phyloP scores from a whole-genome alignment of 805 yeast species.

The Kodamaea sagamina region DNA sequence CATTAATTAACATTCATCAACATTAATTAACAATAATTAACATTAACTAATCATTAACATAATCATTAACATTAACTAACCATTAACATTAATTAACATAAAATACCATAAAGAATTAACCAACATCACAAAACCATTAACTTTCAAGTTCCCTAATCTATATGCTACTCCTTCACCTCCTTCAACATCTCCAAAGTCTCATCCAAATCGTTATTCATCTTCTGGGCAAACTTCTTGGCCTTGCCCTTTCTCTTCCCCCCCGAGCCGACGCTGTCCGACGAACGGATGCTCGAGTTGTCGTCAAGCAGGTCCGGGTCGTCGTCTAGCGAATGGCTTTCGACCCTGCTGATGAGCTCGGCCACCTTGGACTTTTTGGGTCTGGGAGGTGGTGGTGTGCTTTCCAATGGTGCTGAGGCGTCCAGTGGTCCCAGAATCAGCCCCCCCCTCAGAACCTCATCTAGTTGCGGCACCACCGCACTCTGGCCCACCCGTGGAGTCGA shows the following conservation, averaged over 20 bases:
- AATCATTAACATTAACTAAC: too few species aligned
- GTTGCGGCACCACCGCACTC: not conserved
- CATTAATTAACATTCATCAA: too few species aligned
- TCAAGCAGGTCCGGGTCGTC: constrained; percentile 21
- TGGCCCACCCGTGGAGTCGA: constrained; percentile 5
- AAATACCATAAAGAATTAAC: too few species aligned
- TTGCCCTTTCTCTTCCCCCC: constrained; percentile 6
- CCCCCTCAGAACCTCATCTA: too few species aligned
- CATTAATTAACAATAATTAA: too few species aligned
- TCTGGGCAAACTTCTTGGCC: constrained; percentile 36
- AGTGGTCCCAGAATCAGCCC: too few species aligned
- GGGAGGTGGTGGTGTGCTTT: too few species aligned
- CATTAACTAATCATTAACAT: too few species aligned
- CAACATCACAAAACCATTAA: too few species aligned
- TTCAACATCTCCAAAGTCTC: constrained; percentile 41
- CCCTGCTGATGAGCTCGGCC: constrained; percentile 8
- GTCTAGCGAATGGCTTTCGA: constrained; percentile 9
- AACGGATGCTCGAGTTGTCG: constrained; percentile 19
- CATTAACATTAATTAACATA: too few species aligned
- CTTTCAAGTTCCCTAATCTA: not conserved
- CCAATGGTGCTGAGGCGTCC: too few species aligned
- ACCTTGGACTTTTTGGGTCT: constrained; percentile 6
- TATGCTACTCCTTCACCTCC: constrained; percentile 30
- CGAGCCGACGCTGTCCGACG: constrained; percentile 10
- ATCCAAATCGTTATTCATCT: constrained; percentile 37